These are phyloP conservation scores for Coffea humblotiana DNA, from an alignment of 305 asterid species.

Conservation along the genomic window DNA sequence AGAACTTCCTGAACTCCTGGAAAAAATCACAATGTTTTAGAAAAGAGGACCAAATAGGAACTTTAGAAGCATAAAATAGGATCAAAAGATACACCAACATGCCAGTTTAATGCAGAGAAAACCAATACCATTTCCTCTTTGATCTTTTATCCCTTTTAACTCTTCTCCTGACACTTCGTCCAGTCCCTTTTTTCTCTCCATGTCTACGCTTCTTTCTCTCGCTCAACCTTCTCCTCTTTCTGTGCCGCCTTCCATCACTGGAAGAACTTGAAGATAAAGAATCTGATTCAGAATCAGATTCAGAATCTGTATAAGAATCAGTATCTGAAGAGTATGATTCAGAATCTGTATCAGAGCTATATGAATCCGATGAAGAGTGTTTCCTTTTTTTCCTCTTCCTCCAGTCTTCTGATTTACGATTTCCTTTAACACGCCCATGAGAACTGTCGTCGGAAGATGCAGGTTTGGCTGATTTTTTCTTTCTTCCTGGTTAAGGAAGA, in stretches of 20 bases:
- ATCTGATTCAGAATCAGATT: conserved; percentile 53
- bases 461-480: conserved; percentile 42
- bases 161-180: conserved; percentile 44
- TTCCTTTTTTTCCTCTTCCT: conserved; percentile 61
- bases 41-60: background rate
- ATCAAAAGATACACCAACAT: conserved; percentile 8
- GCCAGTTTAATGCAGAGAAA: conserved; percentile 11
- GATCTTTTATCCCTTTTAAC: conserved; percentile 44
- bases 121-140: conserved; percentile 50
- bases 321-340: conserved; percentile 58
- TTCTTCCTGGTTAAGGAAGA: conserved; percentile 47
- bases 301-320: conserved; percentile 63
- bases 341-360: conserved; percentile 68
- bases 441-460: conserved; percentile 47
- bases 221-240: conserved; percentile 65
- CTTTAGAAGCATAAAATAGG: background rate
- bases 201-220: conserved; percentile 49
- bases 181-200: conserved; percentile 45
- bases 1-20: conserved; percentile 68
- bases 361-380: conserved; percentile 81
- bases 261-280: conserved; percentile 81
- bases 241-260: conserved; percentile 63
- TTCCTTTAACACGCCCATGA: conserved; percentile 47
- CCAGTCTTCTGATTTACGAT: conserved; percentile 44
- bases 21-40: conserved; percentile 1